These are phyloP conservation scores for Penicillium angulare DNA, from an alignment of 495 filamentous ascomycete genomes.

Conservation along the genomic window DNA sequence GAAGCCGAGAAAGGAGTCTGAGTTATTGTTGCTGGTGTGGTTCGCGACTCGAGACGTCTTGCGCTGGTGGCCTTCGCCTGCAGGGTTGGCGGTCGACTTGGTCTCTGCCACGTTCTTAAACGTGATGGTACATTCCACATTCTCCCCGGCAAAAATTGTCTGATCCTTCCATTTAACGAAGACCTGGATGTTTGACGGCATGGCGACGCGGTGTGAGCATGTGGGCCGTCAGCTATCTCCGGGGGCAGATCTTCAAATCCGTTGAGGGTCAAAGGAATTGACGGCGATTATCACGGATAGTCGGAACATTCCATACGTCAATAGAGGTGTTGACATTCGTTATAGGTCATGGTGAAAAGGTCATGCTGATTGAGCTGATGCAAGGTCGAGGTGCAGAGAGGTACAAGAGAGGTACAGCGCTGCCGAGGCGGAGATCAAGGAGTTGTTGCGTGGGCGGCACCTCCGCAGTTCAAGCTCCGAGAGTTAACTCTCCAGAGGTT, in stretches of 20 bases:
- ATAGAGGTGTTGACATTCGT: conserved; percentile 20
- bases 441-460: conserved; percentile 13
- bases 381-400: conserved; percentile 6
- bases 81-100: conserved; percentile 30
- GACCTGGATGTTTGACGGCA: conserved; percentile 76
- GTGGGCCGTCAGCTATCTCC: conserved; percentile 19
- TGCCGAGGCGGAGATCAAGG: conserved; percentile 16
- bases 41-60: conserved; percentile 44
- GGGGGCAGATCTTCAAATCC: not conserved
- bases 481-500: not conserved
- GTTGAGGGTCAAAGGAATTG: conserved; percentile 12
- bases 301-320: conserved; percentile 3
- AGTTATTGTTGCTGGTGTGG: conserved; percentile 35
- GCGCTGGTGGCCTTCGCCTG: conserved; percentile 39
- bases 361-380: conserved; percentile 17
- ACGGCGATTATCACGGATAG: conserved; percentile 6
- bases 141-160: conserved; percentile 92
- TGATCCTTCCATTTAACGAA: conserved; percentile 90
- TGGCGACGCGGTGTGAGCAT: conserved; percentile 41
- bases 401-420: conserved; percentile 2
- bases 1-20: conserved; percentile 43
- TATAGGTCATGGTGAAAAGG: conserved; percentile 26
- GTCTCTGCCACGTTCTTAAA: conserved; percentile 80
- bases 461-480: conserved; percentile 11
- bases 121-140: conserved; percentile 90